Conservation (phyloP, 2,329 filamentous ascomycete species). For the Fusarium oligoseptatum region DNA sequence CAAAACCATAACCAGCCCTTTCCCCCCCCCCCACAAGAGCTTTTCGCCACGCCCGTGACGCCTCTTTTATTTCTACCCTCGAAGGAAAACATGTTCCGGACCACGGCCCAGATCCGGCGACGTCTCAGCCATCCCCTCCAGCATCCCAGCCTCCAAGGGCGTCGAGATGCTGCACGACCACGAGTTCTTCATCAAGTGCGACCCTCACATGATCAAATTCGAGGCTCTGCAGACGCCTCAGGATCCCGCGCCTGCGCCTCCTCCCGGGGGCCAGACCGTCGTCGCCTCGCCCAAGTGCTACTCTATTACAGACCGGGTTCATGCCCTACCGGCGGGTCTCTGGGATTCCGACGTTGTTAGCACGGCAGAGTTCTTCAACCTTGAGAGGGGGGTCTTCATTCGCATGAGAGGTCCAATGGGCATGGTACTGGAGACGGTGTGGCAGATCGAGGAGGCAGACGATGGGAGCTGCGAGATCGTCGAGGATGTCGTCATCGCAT, state of each 20-base stretch:
- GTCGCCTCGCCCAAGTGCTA: conserved; percentile 55
- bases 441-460: conserved; percentile 55
- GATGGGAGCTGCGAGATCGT: conserved; percentile 57
- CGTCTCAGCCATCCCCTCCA: conserved; percentile 57
- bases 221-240: conserved; percentile 51
- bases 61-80: not conserved
- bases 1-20: not conserved
- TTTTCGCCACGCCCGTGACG: not conserved
- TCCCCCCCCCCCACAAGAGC: not conserved
- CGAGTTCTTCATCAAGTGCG: conserved; percentile 64
- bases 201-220: conserved; percentile 64
- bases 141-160: conserved; percentile 51
- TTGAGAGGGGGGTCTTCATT: conserved; percentile 64
- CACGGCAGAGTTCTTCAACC: conserved; percentile 66
- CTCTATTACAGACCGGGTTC: conserved; percentile 63
- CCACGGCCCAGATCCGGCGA: conserved; percentile 59
- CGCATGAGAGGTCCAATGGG: conserved; percentile 64
- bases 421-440: conserved; percentile 67
- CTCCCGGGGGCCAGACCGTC: conserved; percentile 42
- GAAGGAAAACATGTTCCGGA: conserved; percentile 57
- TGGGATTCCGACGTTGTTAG: conserved; percentile 68
- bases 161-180: conserved; percentile 65
- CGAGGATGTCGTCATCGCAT: conserved; percentile 64
- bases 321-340: conserved; percentile 66
- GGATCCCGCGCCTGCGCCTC: conserved; percentile 47